Conservation (phyloP, 176 grass and related monocot genomes). For the Metroxylon sagu region DNA sequence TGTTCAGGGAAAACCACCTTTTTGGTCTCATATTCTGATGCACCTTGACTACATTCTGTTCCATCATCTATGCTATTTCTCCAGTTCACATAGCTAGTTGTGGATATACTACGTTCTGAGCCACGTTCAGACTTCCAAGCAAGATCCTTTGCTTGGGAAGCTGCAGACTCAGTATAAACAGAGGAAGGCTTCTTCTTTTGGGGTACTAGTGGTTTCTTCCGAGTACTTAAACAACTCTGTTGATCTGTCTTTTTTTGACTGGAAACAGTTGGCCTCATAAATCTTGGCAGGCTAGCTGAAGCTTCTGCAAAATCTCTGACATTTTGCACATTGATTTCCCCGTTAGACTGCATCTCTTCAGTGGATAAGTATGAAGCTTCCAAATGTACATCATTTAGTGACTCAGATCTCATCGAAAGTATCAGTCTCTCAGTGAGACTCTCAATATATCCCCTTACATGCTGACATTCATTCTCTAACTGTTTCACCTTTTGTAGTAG, state of each 20-base stretch:
- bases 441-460: slow-evolving; percentile 53
- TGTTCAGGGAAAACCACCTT: slow-evolving; percentile 66
- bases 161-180: slow-evolving; percentile 85
- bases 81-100: slow-evolving; percentile 44
- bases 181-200: slow-evolving; percentile 55
- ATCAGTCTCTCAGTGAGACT: slow-evolving; percentile 40
- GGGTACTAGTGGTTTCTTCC: slow-evolving; percentile 39
- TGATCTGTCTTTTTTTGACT: slow-evolving; percentile 61
- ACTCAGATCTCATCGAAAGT: slow-evolving; percentile 30
- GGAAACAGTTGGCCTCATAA: slow-evolving; percentile 81
- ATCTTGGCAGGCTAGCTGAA: slow-evolving; percentile 55
- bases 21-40: slow-evolving; percentile 68
- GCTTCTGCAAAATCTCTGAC: slow-evolving; percentile 24
- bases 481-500: slow-evolving; percentile 40
- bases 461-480: slow-evolving; percentile 68
- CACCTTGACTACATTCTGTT: slow-evolving; percentile 43
- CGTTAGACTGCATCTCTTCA: slow-evolving; percentile 41
- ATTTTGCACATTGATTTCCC: slow-evolving; percentile 27
- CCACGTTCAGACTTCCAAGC: slow-evolving; percentile 65
- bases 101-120: slow-evolving; percentile 73
- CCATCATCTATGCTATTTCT: slow-evolving; percentile 34
- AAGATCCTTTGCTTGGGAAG: slow-evolving; percentile 36
- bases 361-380: slow-evolving; percentile 21
- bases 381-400: slow-evolving; percentile 24
- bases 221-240: slow-evolving; percentile 24